These are phyloP conservation scores for Silene coronaria DNA, from an alignment of 179 eudicot genomes.

Conservation along the genomic window DNA sequence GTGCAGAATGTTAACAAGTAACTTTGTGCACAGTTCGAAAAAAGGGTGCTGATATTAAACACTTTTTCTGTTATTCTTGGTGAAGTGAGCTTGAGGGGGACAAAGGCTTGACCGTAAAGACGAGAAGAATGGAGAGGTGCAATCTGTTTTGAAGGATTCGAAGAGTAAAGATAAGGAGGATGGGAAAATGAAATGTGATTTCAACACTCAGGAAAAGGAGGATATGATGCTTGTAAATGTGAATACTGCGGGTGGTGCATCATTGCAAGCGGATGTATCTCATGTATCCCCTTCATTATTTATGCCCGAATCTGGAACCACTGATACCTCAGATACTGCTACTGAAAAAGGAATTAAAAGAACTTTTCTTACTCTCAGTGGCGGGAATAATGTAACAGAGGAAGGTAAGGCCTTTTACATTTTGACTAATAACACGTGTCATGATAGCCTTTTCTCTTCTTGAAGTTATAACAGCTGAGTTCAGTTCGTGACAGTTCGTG, in stretches of 20 bases:
- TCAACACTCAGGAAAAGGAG: neutral
- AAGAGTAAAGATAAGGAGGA: constrained; percentile 2
- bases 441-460: neutral
- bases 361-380: neutral
- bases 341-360: neutral
- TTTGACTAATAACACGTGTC: neutral
- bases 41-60: neutral
- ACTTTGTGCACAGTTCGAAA: neutral
- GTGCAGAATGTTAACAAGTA: too few relatives aligned
- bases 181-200: constrained; percentile 3
- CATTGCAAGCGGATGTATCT: neutral
- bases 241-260: neutral
- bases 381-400: neutral
- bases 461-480: neutral
- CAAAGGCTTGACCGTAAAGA: neutral
- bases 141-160: neutral
- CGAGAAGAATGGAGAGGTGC: neutral
- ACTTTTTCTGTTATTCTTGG: neutral
- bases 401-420: neutral
- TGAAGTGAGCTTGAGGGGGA: constrained; percentile 3
- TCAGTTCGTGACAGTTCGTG: neutral
- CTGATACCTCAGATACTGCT: constrained; percentile 1
- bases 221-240: neutral
- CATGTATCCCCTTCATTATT: constrained; percentile 1
- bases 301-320: neutral